Base-by-base conservation (phyloP, 305 asterid species). In the Fraxinus baroniana region DNA sequence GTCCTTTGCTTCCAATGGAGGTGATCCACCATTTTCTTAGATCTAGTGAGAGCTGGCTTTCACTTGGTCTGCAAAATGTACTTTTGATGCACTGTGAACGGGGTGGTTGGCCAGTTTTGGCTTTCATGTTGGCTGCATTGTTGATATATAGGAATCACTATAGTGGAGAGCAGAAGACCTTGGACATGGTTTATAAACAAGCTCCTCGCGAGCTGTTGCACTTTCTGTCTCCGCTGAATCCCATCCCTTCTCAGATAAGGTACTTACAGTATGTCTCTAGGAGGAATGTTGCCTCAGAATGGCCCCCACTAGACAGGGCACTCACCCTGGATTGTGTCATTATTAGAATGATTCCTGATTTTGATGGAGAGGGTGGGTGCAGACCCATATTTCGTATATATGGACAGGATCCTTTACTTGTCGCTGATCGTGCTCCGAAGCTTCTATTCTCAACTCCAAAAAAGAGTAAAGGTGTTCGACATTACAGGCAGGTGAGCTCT, bases 71-170 rank as follows among this genome's bases (percentile, higher is more conserved):
- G 80, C 97, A 95, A 79, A 95, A 95, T 88, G 84, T 95, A 89
- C 98, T 95, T 83, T 88, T 95, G 64, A 93, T 93, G 98, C 97
- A 94, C 86, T 95, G 99, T 83, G 99, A 95, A 79, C 94, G 89
- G 74, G 98, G 98, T 83, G 97, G 97, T 85, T 95, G 99, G 99
- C 97, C 99, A 55, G 94, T 95, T 88, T 92, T 95, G 88, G 97
- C 99, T 78, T 91, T 91, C 88, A 95, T 95, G 98, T 84, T 94
- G 87, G 94, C 99, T 82, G 98, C 98, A n/a, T 82, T 94, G 81
- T 84, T 95, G 86, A 88, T 95, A 82, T 94, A 94, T 79, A 91
- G 97, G 86, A 92, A 86, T 83, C 94, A 94, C 68, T 95, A 91
- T 81, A 93, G 87, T 22, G 99, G 99, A 86, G 99, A 95, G 87